Base-by-base conservation (phyloP, 352 stramenopile species). In the Pythium scleroteichum region DNA sequence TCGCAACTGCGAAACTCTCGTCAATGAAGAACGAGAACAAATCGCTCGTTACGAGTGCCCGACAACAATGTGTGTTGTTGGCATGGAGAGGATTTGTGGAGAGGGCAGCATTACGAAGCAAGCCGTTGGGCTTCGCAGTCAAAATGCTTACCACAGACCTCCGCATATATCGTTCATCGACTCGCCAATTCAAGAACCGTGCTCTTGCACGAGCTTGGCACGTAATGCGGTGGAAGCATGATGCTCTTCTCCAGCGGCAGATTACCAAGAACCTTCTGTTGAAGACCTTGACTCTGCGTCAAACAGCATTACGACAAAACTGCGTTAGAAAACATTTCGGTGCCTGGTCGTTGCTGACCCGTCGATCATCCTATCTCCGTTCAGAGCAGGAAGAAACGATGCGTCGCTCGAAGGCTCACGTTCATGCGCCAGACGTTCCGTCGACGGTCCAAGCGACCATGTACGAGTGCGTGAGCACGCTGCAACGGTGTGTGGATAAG, bases 381-480 rank as follows among this genome's bases (percentile, higher is more conserved):
- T n/a, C n/a, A n/a, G n/a, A n/a, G n/a, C n/a, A n/a, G n/a, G n/a
- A n/a, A n/a, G n/a, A n/a, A n/a, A n/a, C n/a, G n/a, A n/a, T n/a
- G n/a, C n/a, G n/a, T n/a, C n/a, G n/a, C n/a, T n/a, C n/a, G n/a
- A n/a, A n/a, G n/a, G n/a, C n/a, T n/a, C n/a, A n/a, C n/a, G n/a
- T n/a, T n/a, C n/a, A n/a, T n/a, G n/a, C n/a, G n/a, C n/a, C n/a
- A n/a, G n/a, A n/a, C n/a, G n/a, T n/a, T n/a, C n/a, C n/a, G n/a
- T 44, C 53, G 8, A 42, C 53, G 6, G 20, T 59, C 22, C 46
- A 58, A 27, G 6, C 22, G 22, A 33, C 39, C 7, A 59, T 66
- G 27, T 49, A 38, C 5, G 59, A 59, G 41, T 66, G 59, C 26
- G 41, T 57, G 38, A 64, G 24, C 19, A 44, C 49, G 29, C 33